These are phyloP conservation scores for Lepiota brunneoincarnata DNA, from an alignment of 768 basidiomycete species.

Conservation along the genomic window DNA sequence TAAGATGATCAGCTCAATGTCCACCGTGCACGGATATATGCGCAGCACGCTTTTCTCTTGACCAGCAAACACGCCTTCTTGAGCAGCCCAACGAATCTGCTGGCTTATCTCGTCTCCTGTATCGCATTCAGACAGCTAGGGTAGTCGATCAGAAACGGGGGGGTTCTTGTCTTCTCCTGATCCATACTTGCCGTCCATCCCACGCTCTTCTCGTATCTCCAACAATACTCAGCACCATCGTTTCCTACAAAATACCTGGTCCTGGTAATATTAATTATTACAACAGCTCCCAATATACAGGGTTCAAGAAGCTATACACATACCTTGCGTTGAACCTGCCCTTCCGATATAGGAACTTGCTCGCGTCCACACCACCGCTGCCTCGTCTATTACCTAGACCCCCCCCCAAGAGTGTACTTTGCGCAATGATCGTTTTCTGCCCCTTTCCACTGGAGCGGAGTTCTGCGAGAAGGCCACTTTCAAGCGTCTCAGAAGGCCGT, in stretches of 20 bases:
- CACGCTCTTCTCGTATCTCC: constrained; percentile 38
- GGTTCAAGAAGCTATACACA: constrained; percentile 1
- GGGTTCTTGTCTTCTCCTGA: no score
- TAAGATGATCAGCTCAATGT: constrained; percentile 51
- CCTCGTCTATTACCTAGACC: background rate
- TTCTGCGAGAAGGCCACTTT: constrained; percentile 44
- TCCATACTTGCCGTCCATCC: constrained; percentile 37
- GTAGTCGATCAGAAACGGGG: background rate
- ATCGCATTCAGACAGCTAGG: constrained; percentile 36
- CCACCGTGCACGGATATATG: constrained; percentile 45
- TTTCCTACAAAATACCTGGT: constrained; percentile 49
- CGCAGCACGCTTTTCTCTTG: constrained; percentile 44
- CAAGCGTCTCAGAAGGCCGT: constrained; percentile 33
- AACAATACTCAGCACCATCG: constrained; percentile 47
- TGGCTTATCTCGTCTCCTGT: constrained; percentile 41
- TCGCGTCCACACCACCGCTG: background rate
- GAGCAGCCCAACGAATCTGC: constrained; percentile 29
- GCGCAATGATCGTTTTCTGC: constrained; percentile 40
- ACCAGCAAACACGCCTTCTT: constrained; percentile 46
- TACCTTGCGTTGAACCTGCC: background rate
- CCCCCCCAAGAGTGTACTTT: constrained; percentile 33
- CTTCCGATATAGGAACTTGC: constrained; percentile 13
- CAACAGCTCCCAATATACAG: constrained; percentile 8
- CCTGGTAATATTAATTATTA: constrained; percentile 21
- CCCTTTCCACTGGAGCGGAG: constrained; percentile 46